These are phyloP conservation scores for Aethionema arabicum DNA, from an alignment of 345 rosid species.

Conservation along the genomic window DNA sequence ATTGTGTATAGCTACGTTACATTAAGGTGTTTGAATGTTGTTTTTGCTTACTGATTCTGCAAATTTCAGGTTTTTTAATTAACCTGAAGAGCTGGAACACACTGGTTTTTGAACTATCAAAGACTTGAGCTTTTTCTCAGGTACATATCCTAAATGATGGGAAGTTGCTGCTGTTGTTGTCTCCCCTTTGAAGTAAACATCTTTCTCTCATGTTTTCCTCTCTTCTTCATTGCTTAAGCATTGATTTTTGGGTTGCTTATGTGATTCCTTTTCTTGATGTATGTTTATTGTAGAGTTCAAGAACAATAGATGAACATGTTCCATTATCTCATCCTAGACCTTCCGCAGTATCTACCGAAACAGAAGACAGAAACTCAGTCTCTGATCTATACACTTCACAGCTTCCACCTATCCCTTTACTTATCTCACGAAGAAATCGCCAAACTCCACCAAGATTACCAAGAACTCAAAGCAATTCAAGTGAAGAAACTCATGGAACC, in stretches of 20 bases:
- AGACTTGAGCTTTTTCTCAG: not conserved
- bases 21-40: slow-evolving; percentile 6
- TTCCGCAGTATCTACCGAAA: slow-evolving; percentile 43
- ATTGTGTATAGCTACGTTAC: not conserved
- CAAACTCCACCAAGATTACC: slow-evolving; percentile 47
- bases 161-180: slow-evolving; percentile 80
- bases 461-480: slow-evolving; percentile 40
- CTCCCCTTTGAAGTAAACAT: slow-evolving; percentile 70
- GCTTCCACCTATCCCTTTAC: slow-evolving; percentile 66
- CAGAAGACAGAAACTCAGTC: slow-evolving; percentile 60
- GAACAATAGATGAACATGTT: slow-evolving; percentile 60
- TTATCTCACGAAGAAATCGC: slow-evolving; percentile 41
- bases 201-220: slow-evolving; percentile 41
- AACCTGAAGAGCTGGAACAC: slow-evolving; percentile 2
- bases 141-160: too few relatives aligned
- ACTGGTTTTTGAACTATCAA: not conserved
- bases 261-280: not conserved
- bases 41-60: not conserved
- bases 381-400: slow-evolving; percentile 65
- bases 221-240: slow-evolving; percentile 1
- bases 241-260: not conserved
- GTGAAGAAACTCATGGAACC: slow-evolving; percentile 38
- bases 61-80: slow-evolving; percentile 14
- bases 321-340: slow-evolving; percentile 55
- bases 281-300: slow-evolving; percentile 47